Conservation (phyloP, 1,139 yeast species). For the Yamadazyma sp. region DNA sequence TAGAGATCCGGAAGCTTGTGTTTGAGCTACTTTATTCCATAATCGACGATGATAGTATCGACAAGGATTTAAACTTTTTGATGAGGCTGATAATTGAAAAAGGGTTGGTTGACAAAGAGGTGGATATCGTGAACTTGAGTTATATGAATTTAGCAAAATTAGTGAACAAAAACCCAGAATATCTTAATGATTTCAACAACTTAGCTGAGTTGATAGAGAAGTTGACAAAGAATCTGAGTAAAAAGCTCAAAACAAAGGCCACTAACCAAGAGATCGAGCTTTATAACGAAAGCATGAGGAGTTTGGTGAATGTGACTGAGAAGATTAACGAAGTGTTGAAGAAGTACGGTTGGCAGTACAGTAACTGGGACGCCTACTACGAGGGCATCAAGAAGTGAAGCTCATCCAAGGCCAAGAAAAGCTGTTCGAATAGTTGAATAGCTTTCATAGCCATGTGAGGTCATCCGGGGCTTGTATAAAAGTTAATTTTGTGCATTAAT, state of each 20-base stretch:
- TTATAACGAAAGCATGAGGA: conserved; percentile 31
- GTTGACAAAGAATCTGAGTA: conserved; percentile 29
- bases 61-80: conserved; percentile 24
- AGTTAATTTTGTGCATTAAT: too few relatives aligned
- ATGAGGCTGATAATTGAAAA: conserved; percentile 28
- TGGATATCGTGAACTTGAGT: conserved; percentile 40
- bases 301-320: conserved; percentile 27
- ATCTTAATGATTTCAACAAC: conserved; percentile 18
- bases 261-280: conserved; percentile 44
- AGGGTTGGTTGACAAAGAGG: conserved; percentile 40
- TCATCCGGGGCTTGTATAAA: too few relatives aligned
- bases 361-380: conserved; percentile 19
- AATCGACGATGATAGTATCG: conserved; percentile 23
- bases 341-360: conserved; percentile 15
- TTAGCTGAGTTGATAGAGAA: conserved; percentile 23
- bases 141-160: conserved; percentile 34
- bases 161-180: conserved; percentile 22
- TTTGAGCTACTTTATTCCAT: conserved; percentile 71
- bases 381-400: conserved; percentile 1
- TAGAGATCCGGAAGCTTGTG: conserved; percentile 70
- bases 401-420: background rate
- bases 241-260: conserved; percentile 42
- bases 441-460: too few relatives aligned
- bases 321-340: conserved; percentile 18
- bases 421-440: too few relatives aligned